Conservation (phyloP, 2,329 filamentous ascomycete species). For the Coniochaeta sp. region DNA sequence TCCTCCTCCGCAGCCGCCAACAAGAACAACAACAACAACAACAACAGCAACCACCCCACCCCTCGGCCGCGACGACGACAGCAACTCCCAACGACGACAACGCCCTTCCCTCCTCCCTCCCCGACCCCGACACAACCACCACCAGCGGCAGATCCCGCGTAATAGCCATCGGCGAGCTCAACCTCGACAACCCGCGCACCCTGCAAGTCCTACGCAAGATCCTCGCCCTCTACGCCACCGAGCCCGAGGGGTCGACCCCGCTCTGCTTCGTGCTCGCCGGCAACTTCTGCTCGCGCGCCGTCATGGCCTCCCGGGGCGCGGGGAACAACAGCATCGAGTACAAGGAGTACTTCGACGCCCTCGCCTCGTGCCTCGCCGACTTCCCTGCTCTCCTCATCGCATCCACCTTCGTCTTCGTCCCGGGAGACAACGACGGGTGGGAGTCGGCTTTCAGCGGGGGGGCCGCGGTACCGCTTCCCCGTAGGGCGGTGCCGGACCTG, state of each 20-base stretch:
- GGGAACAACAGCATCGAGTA: constrained; percentile 85
- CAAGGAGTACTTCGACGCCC: constrained; percentile 88
- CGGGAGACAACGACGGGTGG: constrained; percentile 98
- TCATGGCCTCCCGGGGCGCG: constrained; percentile 55
- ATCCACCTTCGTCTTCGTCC: constrained; percentile 85
- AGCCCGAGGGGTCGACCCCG: constrained; percentile 58
- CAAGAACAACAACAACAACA: too few species aligned
- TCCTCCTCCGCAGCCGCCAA: too few species aligned
- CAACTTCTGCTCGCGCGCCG: constrained; percentile 66
- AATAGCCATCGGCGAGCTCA: constrained; percentile 77
- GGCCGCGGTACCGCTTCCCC: constrained; percentile 61
- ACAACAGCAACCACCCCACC: constrained; percentile 15
- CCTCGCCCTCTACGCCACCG: constrained; percentile 63
- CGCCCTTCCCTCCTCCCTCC: not conserved
- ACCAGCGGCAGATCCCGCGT: constrained; percentile 40
- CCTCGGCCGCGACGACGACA: not conserved
- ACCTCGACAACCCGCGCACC: constrained; percentile 77
- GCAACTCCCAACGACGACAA: not conserved
- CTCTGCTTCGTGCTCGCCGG: constrained; percentile 78
- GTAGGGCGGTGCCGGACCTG: constrained; percentile 70
- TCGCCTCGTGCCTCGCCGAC: constrained; percentile 76
- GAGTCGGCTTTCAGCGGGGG: constrained; percentile 76
- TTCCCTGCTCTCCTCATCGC: constrained; percentile 73
- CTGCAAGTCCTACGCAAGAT: constrained; percentile 76
- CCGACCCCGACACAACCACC: too few species aligned